Base-by-base conservation (phyloP, 2,329 filamentous ascomycete species). In the Mycosphaerelloides madeirae region DNA sequence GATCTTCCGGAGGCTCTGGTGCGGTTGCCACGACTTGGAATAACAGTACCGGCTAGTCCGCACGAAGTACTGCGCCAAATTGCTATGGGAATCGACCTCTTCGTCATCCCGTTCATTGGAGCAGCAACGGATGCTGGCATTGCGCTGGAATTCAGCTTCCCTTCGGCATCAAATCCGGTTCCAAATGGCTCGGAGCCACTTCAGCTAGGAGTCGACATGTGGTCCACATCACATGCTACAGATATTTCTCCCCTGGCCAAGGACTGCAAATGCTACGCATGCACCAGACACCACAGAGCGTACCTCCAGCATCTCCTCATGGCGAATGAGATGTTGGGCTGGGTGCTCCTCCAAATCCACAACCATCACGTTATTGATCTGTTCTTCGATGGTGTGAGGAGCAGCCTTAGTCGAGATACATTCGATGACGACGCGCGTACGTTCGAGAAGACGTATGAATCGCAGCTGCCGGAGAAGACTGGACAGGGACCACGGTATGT, bases 261-360 rank as follows among this genome's bases (percentile, higher is more conserved):
- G 5, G 75, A 67, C 13, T 98, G 93, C 65, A 57, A 68, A 39
- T 98, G 93, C 73, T 91, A 95, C 65, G 74, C 88, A 16, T 98
- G 93, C 72, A 79, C 74, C 2, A 78, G 78, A 14, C 91, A 97
- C 65, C 88, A 95, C 66, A 75, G 84, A 38, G 91, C 93, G 0
- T 98, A 87, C 66, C 62, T 98, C 29, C 84, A 89, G 53, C 93
- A 98, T 65, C 76, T 97, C 1, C 78, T 98, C 5, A 76, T 80
- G 36, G 89, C 93, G 1, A 94, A 90, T 61, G 93, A 98, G 67
- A 97, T 98, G 93, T 80, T 96, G 3, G 91, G 85, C 18, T 98
- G 93, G 93, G 86, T 84, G 0, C 75, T 98, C 6, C 74, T 98
- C 6, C 91, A 97, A 65, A 77, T 95, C 3, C 93, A 98, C 69